Percentiles rank a stretch among this genome's conserved stretches.
Conservation (phyloP, 192 early-diverging fungal genomes). For the Mycoemilia scoparia region DNA sequence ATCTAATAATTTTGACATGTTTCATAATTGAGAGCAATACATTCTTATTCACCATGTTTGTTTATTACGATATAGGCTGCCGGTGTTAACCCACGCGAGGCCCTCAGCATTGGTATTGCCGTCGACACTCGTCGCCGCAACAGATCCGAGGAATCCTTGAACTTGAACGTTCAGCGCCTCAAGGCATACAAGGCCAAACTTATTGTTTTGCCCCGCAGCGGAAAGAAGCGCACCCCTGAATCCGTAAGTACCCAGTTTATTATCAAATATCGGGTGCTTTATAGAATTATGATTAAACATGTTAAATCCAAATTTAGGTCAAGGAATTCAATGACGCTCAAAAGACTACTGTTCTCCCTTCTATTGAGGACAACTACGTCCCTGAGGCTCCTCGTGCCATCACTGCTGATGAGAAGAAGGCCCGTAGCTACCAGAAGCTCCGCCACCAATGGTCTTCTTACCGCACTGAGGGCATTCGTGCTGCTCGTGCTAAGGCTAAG, state of each 20-base stretch:
- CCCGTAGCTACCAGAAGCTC: conserved; percentile 22
- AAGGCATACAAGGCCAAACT: conserved; percentile 87
- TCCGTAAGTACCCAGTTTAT: conserved; percentile 6
- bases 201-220: conserved; percentile 91
- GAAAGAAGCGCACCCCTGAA: conserved; percentile 54
- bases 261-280: neutral
- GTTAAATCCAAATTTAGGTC: conserved; percentile 6
- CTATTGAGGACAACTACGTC: conserved; percentile 6
- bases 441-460: conserved; percentile 21
- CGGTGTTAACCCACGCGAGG: conserved; percentile 83
- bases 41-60: conserved; percentile 2
- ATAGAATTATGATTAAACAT: neutral
- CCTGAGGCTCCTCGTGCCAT: conserved; percentile 29
- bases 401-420: conserved; percentile 36
- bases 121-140: conserved; percentile 94
- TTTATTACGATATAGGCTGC: conserved; percentile 40
- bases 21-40: no score
- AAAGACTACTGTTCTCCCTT: conserved; percentile 18
- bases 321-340: conserved; percentile 26
- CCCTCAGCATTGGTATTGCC: conserved; percentile 83
- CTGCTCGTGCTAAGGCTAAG: conserved; percentile 16
- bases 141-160: conserved; percentile 85
- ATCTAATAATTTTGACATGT: conserved; percentile 17
- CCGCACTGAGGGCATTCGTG: conserved; percentile 6
- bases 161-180: conserved; percentile 82